Evolutionary conservation across 371 early-diverging fungal genomes (phyloP).

Genomic region (Funneliformis caledonium): DNA sequence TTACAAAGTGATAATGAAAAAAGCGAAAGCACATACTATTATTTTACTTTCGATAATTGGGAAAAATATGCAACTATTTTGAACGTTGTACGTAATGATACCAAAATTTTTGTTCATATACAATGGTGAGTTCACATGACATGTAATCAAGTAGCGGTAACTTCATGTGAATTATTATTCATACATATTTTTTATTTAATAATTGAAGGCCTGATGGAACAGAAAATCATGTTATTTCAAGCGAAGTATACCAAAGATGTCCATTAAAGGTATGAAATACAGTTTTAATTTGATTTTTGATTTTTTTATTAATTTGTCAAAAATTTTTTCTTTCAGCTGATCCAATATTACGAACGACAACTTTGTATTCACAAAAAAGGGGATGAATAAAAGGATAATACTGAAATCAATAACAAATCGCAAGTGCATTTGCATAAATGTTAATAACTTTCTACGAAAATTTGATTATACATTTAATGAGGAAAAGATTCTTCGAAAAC

Average conservation of each 20-base stretch:
- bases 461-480: no score
- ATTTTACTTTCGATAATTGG: not conserved
- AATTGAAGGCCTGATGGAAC: not conserved
- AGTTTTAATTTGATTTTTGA: no score
- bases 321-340: no score
- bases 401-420: no score
- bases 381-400: no score
- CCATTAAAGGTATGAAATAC: not conserved
- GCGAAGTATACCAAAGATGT: not conserved
- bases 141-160: not conserved
- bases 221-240: not conserved
- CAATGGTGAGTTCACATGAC: not conserved
- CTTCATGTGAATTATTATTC: not conserved
- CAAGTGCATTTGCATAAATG: no score
- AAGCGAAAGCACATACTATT: not conserved
- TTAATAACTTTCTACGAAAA: no score
- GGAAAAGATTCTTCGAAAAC: no score
- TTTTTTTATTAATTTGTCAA: no score
- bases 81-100: not conserved
- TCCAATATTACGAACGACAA: no score
- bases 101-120: not conserved
- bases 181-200: not conserved
- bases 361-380: no score
- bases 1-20: not conserved
- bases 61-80: not conserved